Evolutionary conservation across 805 yeast species (phyloP), one percentile per base, ranked within the genome.

Genomic region (Myxozyma udenii): DNA sequence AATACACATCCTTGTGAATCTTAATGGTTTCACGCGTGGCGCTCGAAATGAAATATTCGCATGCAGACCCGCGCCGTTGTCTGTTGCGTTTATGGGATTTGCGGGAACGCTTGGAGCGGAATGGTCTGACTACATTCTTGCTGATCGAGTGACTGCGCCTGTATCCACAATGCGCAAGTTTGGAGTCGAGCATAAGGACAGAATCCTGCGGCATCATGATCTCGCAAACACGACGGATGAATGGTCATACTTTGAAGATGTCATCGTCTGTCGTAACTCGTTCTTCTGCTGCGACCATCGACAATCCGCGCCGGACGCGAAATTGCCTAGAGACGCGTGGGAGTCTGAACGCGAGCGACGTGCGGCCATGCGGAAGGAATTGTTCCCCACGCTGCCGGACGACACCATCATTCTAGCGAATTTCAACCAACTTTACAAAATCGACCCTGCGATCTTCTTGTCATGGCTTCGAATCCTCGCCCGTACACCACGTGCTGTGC

Each of bases 21-120:
- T 66, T 37, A 67, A 67, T 32, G 70, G 70, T 14, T 66, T 66
- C 44, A 66, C 70, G 2, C 64, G 65, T 35, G 70, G 70, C 1
- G 67, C 69, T 4, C 51, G 68, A 6, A 67, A 66, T 43, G 70
- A 66, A 43, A 54, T 66, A 3, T 67, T 66, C 43, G 68, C 68
- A 1, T 61, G 64, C 12, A 47, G 68, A 7, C 67, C 70, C 2
- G 66, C 65, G 32, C 70, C 70, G 5, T 51, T 66, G 16, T 66
- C 64, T 41, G 52, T 66, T 14, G 50, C 66, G 1, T 53, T 66
- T 19, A 66, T 66, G 69, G 70, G 70, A 2, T 66, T 66, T 41
- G 69, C 70, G 7, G 69, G 70, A 6, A 60, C 67, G 2, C 39
- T 67, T 53, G 68, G 68, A 2, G 64, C 60, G 9, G 61, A 55